Base-by-base conservation (phyloP, 108 stramenopile genomes). In the Cyclotella sp. region DNA sequence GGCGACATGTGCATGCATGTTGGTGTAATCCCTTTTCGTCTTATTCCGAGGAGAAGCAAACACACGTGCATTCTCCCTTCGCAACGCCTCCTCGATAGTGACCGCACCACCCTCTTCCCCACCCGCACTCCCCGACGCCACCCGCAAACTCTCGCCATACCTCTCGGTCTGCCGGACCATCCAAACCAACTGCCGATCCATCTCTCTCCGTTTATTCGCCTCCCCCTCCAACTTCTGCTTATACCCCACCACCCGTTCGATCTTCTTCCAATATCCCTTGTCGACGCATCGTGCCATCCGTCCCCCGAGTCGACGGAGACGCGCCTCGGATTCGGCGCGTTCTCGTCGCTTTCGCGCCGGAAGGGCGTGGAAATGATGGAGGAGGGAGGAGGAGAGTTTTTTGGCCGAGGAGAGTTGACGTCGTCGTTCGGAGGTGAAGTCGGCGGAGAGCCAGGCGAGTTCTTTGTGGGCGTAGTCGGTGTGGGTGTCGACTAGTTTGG, bases 391-490 rank as follows among this genome's bases (percentile, higher is more conserved):
- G 39, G 85, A 78, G 7, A 88, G 19, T 46, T 89, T 88, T 54
- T 85, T 88, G 19, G 90, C 92, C 0, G 60, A 55, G 34, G 81
- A 76, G 3, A 86, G 24, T 73, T 95, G 94, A 15, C 91, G 89
- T 47, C 88, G 89, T 16, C 94, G 89, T 84, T 95, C 94, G n/a
- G 85, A 82, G 45, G 81, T 71, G 80, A 90, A 95, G 72, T 95
- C 94, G 42, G 91, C 85, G 12, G 88, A 88, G 21, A 95, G 86
- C 84, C 87, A 89, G 34, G 70, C 64, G 61, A 87, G 70, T 79
- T 88, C 88, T 73, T 95, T 95, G 76, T 91, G 81, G 47, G 90
- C 73, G 84, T 85, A 95, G 68, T 93, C 92, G 87, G 89, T 90
- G 65, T 95, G 94, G 42, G 81, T 83, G 72, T 92, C 90, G 16